Conservation (phyloP, 1,284 basidiomycete genomes). For the Puccinia novopanici region DNA sequence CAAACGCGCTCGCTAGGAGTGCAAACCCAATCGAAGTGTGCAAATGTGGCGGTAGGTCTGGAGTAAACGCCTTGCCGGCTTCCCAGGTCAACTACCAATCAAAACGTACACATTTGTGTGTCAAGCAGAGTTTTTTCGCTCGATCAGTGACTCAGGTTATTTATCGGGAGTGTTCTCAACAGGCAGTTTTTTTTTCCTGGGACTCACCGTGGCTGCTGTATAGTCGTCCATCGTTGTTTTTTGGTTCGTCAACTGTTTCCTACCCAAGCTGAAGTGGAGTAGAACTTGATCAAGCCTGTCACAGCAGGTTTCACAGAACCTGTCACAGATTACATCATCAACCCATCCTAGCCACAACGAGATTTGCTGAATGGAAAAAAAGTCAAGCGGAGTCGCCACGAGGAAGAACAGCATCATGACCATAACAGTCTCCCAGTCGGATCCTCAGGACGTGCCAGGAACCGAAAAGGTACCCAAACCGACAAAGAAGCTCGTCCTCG, state of each 20-base stretch:
- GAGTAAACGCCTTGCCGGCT: neutral
- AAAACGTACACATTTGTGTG: too few species aligned
- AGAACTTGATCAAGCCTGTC: too few species aligned
- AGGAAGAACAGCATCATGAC: neutral
- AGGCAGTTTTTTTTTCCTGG: neutral
- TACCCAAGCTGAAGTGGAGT: too few species aligned
- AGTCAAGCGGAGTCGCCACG: too few species aligned
- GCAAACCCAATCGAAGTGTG: constrained; percentile 45
- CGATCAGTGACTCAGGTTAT: too few species aligned
- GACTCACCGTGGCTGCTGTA: neutral
- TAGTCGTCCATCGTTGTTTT: neutral
- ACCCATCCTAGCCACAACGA: too few species aligned
- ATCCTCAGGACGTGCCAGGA: neutral
- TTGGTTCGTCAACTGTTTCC: too few species aligned
- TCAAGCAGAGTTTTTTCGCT: too few species aligned
- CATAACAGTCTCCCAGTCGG: neutral
- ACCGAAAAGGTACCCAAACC: neutral
- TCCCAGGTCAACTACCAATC: constrained; percentile 10
- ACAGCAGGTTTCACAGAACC: too few species aligned
- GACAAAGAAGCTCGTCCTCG: neutral
- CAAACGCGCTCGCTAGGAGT: constrained; percentile 31
- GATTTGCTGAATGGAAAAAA: too few species aligned
- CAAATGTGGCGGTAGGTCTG: constrained; percentile 27
- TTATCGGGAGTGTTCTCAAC: too few species aligned
- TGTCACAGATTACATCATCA: too few species aligned